These are phyloP conservation scores for Saccharomycopsis lassenensis DNA, from an alignment of 805 yeast species.

Conservation along the genomic window DNA sequence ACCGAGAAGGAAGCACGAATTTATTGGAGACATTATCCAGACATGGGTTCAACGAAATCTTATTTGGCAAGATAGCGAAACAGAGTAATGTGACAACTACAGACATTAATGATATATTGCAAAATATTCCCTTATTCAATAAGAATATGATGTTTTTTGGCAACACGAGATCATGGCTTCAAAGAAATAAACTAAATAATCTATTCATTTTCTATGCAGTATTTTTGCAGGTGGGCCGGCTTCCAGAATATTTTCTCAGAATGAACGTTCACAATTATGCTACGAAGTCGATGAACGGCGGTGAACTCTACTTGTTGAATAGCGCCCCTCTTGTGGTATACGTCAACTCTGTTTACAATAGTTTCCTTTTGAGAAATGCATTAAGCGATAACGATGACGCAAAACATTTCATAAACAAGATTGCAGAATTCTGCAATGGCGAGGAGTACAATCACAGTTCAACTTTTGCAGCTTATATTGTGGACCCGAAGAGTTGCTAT, in stretches of 20 bases:
- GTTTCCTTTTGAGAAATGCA: constrained; percentile 20
- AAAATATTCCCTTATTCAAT: no score
- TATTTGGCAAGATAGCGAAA: no score
- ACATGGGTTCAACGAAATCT: constrained; percentile 8
- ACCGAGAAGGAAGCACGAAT: constrained; percentile 20
- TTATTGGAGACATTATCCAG: constrained; percentile 14
- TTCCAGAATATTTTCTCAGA: constrained; percentile 8
- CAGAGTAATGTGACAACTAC: no score
- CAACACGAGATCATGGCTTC: not conserved
- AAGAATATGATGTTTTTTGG: constrained; percentile 5
- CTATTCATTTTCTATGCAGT: constrained; percentile 3
- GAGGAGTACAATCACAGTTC: no score
- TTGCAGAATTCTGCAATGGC: no score
- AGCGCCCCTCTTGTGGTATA: constrained; percentile 1
- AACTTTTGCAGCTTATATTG: no score
- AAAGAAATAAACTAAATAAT: constrained; percentile 5
- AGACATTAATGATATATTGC: no score
- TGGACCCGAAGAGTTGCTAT: no score
- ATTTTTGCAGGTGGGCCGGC: constrained; percentile 3
- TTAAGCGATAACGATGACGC: constrained; percentile 19
- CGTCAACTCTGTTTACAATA: constrained; percentile 12
- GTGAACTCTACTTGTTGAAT: constrained; percentile 4
- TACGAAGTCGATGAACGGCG: not conserved
- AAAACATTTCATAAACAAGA: no score
- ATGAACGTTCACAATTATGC: constrained; percentile 3